Conservation (phyloP, 169 alveolate species). For the Amoebophrya sp. region DNA sequence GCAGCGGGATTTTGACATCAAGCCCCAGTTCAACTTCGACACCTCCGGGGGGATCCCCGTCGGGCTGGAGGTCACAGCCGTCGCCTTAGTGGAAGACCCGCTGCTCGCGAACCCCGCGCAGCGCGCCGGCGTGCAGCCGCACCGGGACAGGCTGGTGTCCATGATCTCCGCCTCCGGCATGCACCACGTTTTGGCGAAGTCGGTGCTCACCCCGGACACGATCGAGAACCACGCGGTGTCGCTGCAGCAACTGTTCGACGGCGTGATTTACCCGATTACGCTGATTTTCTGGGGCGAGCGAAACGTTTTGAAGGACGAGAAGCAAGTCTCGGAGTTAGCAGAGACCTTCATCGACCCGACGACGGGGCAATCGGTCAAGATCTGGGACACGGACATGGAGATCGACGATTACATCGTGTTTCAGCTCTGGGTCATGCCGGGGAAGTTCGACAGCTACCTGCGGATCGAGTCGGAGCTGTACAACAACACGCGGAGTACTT, state of each 20-base stretch:
- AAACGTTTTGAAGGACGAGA: neutral
- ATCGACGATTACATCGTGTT: neutral
- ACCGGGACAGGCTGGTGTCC: neutral
- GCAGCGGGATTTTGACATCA: conserved; percentile 3
- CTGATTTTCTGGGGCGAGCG: conserved; percentile 27
- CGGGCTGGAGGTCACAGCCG: neutral
- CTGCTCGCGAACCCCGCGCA: neutral
- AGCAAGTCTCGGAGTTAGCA: neutral
- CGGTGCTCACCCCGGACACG: conserved; percentile 8
- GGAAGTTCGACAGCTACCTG: neutral
- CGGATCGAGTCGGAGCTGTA: neutral
- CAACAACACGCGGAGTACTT: neutral
- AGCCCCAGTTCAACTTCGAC: neutral
- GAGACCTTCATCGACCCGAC: conserved; percentile 1
- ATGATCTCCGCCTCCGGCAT: neutral
- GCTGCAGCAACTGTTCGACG: neutral
- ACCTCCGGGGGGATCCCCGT: neutral
- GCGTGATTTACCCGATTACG: neutral
- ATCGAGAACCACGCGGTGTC: neutral
- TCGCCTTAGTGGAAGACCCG: neutral
- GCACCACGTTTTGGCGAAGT: neutral
- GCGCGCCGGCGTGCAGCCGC: neutral
- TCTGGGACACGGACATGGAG: neutral
- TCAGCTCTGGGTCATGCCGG: neutral
- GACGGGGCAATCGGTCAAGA: neutral